Evolutionary conservation across 2,329 filamentous ascomycete species (phyloP), one percentile per base, ranked within the genome.

Genomic region (Nothophaeocryptopus gaeumannii): DNA sequence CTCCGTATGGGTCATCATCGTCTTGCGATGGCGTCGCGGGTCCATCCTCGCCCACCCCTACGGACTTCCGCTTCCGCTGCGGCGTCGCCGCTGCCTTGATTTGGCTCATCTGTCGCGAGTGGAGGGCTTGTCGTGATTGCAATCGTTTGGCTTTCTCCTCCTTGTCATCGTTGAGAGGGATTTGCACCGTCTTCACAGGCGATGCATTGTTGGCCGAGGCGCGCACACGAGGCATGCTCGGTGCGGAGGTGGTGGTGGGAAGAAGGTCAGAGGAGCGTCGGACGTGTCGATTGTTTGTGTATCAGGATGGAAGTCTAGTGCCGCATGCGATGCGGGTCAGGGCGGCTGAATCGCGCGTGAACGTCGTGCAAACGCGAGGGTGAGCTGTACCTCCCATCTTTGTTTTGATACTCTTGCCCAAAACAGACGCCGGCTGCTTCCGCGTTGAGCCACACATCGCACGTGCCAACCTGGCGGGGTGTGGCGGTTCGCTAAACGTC

Each of bases 81-180:
- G 58, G 58, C 61, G 86, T 82, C 58, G 79, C 77, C 20, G 88
- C 88, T 5, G 87, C 85, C 70, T 90, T 89, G 62, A 97, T 85
- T 67, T 95, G 85, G 72, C 93, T 93, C 78, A 95, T 88, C 68
- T 96, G 91, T 61, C 85, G 85, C 69, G 95, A 89, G 68, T 96
- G 87, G 29, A 89, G 82, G 31, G 88, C 89, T 73, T 95, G 89
- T 64, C 93, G 85, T 54, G 88, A 90, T 66, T 93, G 87, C 64
- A 92, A 78, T 42, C 93, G 86, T 62, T 86, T 85, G 41, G 90
- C 91, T 71, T 95, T 96, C 74, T 99, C 93, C 62, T 86, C 83
- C 53, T 83, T 85, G 77, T 99, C 93, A 74, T 99, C 93, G 74
- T 97, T 97, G 56, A 99, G 82, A 32, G 93, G 91, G 53, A 99